These are phyloP conservation scores for Lactarius akahatsu DNA, from an alignment of 768 basidiomycete genomes.

Conservation along the genomic window DNA sequence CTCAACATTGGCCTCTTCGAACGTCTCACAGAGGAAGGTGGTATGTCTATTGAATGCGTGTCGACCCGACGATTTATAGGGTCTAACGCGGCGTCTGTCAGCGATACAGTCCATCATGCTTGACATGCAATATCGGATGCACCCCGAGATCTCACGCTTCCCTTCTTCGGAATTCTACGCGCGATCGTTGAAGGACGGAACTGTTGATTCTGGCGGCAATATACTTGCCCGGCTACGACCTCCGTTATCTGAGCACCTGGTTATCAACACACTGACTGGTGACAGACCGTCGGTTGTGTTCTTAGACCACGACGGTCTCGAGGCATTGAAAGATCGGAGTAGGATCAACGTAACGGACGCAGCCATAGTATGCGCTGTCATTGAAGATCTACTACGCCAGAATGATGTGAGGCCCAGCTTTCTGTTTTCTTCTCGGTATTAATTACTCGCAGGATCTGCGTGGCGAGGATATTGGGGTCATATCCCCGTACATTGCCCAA, in stretches of 20 bases:
- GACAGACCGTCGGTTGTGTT: conserved; percentile 69
- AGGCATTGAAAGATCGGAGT: conserved; percentile 68
- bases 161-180: conserved; percentile 84
- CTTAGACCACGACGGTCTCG: conserved; percentile 72
- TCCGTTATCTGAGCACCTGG: conserved; percentile 57
- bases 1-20: conserved; percentile 86
- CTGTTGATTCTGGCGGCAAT: conserved; percentile 51
- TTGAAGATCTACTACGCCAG: conserved; percentile 72
- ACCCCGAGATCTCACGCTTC: conserved; percentile 85
- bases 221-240: conserved; percentile 55
- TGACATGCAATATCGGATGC: conserved; percentile 96
- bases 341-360: conserved; percentile 78
- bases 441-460: conserved; percentile 49
- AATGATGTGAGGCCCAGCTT: conserved; percentile 14
- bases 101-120: conserved; percentile 90
- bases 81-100: conserved; percentile 33
- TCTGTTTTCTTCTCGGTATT: conserved; percentile 2
- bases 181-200: conserved; percentile 68
- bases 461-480: conserved; percentile 84
- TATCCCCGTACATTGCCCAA: conserved; percentile 90
- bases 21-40: conserved; percentile 76
- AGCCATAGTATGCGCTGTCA: conserved; percentile 69
- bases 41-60: conserved; percentile 44
- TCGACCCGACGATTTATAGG: neutral
- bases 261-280: conserved; percentile 39